phyloP scores from a whole-genome alignment of 768 basidiomycete species.

The Pilatotrama ljubarskyi region DNA sequence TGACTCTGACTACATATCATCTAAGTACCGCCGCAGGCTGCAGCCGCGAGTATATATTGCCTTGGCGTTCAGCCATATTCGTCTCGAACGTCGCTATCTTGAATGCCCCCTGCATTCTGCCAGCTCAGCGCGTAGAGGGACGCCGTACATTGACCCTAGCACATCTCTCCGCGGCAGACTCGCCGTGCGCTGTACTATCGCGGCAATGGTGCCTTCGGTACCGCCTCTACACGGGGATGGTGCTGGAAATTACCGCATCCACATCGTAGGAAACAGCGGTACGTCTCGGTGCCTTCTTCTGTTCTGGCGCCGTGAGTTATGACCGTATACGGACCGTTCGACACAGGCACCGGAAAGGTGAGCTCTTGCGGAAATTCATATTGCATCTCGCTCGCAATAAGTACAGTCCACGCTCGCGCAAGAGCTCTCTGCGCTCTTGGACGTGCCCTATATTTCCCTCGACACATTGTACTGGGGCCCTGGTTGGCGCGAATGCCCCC shows the following conservation, averaged over 20 bases:
- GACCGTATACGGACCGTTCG: background rate
- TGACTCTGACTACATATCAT: too few relatives aligned
- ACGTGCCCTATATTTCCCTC: conserved; percentile 47
- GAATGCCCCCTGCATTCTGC: too few relatives aligned
- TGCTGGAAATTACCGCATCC: conserved; percentile 47
- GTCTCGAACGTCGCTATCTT: too few relatives aligned
- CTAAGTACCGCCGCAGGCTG: too few relatives aligned
- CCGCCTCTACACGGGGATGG: conserved; percentile 39
- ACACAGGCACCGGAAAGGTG: conserved; percentile 44
- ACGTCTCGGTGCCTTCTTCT: conserved; percentile 16
- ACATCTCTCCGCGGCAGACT: background rate
- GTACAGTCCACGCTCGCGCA: conserved; percentile 49
- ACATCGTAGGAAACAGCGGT: conserved; percentile 56
- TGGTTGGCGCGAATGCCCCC: conserved; percentile 41
- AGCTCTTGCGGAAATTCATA: conserved; percentile 5
- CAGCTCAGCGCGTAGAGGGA: too few relatives aligned
- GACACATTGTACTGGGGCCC: conserved; percentile 53
- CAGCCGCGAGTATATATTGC: too few relatives aligned
- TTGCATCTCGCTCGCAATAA: background rate
- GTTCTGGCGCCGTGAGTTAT: background rate
- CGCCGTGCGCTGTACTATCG: background rate
- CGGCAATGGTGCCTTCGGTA: background rate
- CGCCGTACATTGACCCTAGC: too few relatives aligned
- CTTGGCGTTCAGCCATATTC: too few relatives aligned
- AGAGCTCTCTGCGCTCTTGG: conserved; percentile 44